Evolutionary conservation across 768 basidiomycete species (phyloP), one percentile per base, ranked within the genome.

Genomic region (Leccinum imitatum): DNA sequence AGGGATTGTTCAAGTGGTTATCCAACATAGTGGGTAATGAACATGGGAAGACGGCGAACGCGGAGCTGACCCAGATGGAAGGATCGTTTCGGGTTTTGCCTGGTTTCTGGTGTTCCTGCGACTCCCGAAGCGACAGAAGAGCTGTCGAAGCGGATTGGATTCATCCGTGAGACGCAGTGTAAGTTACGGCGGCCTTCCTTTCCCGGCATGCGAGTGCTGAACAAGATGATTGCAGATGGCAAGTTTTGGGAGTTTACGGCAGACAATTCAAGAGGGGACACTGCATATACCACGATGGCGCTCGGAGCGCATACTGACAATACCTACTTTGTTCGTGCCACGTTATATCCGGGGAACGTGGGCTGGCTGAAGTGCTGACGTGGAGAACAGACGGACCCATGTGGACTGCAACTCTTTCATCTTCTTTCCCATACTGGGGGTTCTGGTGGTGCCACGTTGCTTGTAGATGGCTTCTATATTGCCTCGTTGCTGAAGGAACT

Each of bases 161-260:
- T 91, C 67, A 95, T 97, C 59, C 84, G 95, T 48, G 87, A 96
- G 73, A 98, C 96, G 0, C 87, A 89, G 54, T 88, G 85, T 82
- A 57, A 65, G 61, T 57, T 57, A 52, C 3, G 50, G 4, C 4
- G 5, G 13, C 11, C 14, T 63, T 59, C 61, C 60, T 17, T 56
- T 62, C 46, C 13, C 4, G 21, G 54, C 9, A n/a, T 35, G 19
- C 30, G 33, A 11, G 19, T 23, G 53, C 53, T 61, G 80, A 82
- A 69, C 81, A 80, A 78, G 21, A 19, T 73, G 10, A 59, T 69
- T 58, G 2, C 52, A 95, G 93, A 98, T 67, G 96, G 95, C 35
- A 87, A 86, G 59, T 95, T 98, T 75, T 99, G 96, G 95, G 93
- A 98, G 68, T 96, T 98, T 69, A 97, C 94, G 1, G 86, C 95